Evolutionary conservation across 495 filamentous ascomycete species (phyloP).

Genomic region (Lentithecium fluviatile): DNA sequence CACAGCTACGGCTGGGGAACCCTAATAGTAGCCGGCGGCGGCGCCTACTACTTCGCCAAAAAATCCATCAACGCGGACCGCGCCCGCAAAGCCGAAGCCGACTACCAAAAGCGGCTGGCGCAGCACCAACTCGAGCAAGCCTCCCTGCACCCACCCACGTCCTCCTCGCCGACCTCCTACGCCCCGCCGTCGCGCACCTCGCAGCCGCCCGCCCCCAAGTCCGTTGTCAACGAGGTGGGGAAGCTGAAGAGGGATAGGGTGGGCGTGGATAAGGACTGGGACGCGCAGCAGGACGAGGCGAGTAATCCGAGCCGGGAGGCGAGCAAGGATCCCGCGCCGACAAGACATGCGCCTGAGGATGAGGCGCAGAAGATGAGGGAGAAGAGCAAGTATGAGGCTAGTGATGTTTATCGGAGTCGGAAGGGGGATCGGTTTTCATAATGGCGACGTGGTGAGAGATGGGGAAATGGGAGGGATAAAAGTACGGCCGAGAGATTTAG

Average conservation of each 20-base stretch:
- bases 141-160: background rate
- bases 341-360: conserved; percentile 74
- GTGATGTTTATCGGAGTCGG: conserved; percentile 66
- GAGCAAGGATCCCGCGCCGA: conserved; percentile 79
- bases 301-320: conserved; percentile 78
- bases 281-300: conserved; percentile 52
- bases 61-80: conserved; percentile 88
- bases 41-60: conserved; percentile 96
- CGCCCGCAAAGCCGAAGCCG: conserved; percentile 64
- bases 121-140: conserved; percentile 31
- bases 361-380: conserved; percentile 67
- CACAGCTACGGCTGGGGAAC: conserved; percentile 70
- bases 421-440: conserved; percentile 84
- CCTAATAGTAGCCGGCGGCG: conserved; percentile 82
- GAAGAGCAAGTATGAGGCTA: conserved; percentile 88
- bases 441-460: conserved; percentile 10
- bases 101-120: conserved; percentile 37
- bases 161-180: background rate
- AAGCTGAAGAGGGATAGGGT: background rate
- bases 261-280: conserved; percentile 16
- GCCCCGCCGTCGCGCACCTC: background rate
- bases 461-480: background rate
- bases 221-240: background rate
- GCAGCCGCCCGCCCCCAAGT: background rate
- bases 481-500: background rate